A percentile compares a stretch with the other conserved stretches of the same genome.
Evolutionary conservation across 1,284 basidiomycete genomes (phyloP).

Genomic region (Cryptococcus jaspeensis): DNA sequence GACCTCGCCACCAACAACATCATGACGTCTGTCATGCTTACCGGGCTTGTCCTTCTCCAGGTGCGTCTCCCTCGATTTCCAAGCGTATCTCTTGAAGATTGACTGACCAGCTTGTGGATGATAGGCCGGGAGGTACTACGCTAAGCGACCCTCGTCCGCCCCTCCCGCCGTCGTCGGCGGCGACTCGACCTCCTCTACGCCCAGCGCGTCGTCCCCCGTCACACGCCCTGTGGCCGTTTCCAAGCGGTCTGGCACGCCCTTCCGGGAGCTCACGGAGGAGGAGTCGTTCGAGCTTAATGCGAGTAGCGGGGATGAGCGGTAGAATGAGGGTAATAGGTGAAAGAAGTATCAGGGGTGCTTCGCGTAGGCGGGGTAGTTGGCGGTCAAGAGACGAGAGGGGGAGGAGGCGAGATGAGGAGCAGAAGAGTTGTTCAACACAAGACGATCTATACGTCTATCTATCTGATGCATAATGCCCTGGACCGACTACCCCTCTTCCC

Average conservation of each 20-base stretch:
- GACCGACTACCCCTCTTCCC: too few relatives aligned
- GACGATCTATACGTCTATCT: too few relatives aligned
- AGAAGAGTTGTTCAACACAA: neutral
- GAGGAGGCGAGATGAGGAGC: neutral
- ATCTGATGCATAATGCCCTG: neutral
- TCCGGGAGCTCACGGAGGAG: slow-evolving; percentile 42
- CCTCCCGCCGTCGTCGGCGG: slow-evolving; percentile 11
- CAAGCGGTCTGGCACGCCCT: slow-evolving; percentile 37
- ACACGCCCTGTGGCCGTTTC: slow-evolving; percentile 9
- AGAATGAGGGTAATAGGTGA: neutral
- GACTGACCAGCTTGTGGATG: neutral
- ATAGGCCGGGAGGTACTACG: slow-evolving; percentile 45
- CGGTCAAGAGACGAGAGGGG: too few relatives aligned
- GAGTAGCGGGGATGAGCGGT: neutral
- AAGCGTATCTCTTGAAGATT: neutral
- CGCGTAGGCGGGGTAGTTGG: too few relatives aligned
- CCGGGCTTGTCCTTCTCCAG: slow-evolving; percentile 48
- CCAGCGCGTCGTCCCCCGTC: slow-evolving; percentile 8
- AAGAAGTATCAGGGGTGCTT: slow-evolving; percentile 4
- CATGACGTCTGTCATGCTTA: slow-evolving; percentile 49
- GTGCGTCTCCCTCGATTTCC: slow-evolving; percentile 19
- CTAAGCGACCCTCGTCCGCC: slow-evolving; percentile 22
- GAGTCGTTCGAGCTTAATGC: slow-evolving; percentile 36
- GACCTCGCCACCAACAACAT: slow-evolving; percentile 48
- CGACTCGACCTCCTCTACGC: slow-evolving; percentile 8